Evolutionary conservation across 1,284 basidiomycete genomes (phyloP).

Genomic region (Lentinus polychrous): DNA sequence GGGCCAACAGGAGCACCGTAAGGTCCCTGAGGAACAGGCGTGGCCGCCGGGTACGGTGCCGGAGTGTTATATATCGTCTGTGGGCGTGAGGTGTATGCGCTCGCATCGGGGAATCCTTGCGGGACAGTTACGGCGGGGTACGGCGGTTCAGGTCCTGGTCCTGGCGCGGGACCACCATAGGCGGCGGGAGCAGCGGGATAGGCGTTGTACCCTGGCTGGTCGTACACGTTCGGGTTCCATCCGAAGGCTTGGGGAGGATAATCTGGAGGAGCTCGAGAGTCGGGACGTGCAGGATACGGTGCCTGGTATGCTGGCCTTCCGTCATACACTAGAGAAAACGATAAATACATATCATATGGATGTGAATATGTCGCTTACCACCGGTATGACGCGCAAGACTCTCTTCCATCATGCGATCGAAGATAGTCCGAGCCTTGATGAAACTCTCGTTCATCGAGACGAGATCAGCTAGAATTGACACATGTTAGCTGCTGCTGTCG

Average conservation of each 20-base stretch:
- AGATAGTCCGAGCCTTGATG: slow-evolving; percentile 74
- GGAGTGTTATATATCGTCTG: slow-evolving; percentile 18
- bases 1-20: slow-evolving; percentile 1
- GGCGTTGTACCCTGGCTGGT: slow-evolving; percentile 39
- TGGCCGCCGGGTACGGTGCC: slow-evolving; percentile 12
- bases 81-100: slow-evolving; percentile 6
- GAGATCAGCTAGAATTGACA: slow-evolving; percentile 55
- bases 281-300: slow-evolving; percentile 21
- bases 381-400: slow-evolving; percentile 72
- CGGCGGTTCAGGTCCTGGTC: slow-evolving; percentile 1
- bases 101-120: slow-evolving; percentile 3
- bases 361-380: slow-evolving; percentile 22
- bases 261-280: slow-evolving; percentile 19
- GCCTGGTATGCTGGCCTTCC: slow-evolving; percentile 21
- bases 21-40: slow-evolving; percentile 10
- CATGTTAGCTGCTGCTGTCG: neutral
- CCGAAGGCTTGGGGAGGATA: slow-evolving; percentile 32
- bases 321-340: slow-evolving; percentile 22
- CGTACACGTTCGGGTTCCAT: slow-evolving; percentile 35
- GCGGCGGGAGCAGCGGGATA: slow-evolving; percentile 28
- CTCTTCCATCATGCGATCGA: slow-evolving; percentile 89
- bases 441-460: slow-evolving; percentile 89
- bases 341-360: slow-evolving; percentile 9
- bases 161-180: slow-evolving; percentile 24
- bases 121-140: neutral